These are phyloP conservation scores for Monosporascus sp. DNA, from an alignment of 2,329 filamentous ascomycete genomes.

Conservation along the genomic window DNA sequence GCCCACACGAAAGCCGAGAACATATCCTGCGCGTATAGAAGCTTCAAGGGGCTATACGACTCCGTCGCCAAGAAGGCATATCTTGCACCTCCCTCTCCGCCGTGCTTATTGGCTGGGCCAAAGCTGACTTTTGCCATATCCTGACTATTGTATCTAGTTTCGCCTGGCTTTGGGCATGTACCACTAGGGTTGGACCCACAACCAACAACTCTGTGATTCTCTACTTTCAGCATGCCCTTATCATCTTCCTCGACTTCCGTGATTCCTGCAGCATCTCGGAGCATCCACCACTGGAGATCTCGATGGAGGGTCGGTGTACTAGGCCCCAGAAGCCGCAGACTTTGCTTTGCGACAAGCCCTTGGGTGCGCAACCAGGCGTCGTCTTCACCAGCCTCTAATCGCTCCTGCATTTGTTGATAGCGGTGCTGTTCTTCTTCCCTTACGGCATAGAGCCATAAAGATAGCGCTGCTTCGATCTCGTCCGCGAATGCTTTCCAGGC, in stretches of 20 bases:
- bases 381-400: too few relatives aligned
- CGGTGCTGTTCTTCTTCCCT: neutral
- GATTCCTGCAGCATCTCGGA: slow-evolving; percentile 3
- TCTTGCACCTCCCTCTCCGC: too few relatives aligned
- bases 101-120: too few relatives aligned
- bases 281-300: slow-evolving; percentile 1
- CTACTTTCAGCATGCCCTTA: neutral
- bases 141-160: neutral
- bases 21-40: slow-evolving; percentile 20
- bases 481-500: slow-evolving; percentile 15
- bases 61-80: neutral
- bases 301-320: slow-evolving; percentile 5
- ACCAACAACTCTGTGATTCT: slow-evolving; percentile 4
- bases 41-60: slow-evolving; percentile 1
- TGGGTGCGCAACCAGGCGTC: slow-evolving; percentile 13
- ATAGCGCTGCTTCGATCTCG: slow-evolving; percentile 24
- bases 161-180: too few relatives aligned
- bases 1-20: slow-evolving; percentile 25
- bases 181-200: too few relatives aligned
- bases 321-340: slow-evolving; percentile 10
- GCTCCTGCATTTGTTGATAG: too few relatives aligned
- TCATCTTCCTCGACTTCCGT: slow-evolving; percentile 6
- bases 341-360: slow-evolving; percentile 1
- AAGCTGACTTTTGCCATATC: too few relatives aligned
- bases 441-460: slow-evolving; percentile 23